Base-by-base conservation (phyloP, 306 rosid genomes). In the Trifolium fragiferum region DNA sequence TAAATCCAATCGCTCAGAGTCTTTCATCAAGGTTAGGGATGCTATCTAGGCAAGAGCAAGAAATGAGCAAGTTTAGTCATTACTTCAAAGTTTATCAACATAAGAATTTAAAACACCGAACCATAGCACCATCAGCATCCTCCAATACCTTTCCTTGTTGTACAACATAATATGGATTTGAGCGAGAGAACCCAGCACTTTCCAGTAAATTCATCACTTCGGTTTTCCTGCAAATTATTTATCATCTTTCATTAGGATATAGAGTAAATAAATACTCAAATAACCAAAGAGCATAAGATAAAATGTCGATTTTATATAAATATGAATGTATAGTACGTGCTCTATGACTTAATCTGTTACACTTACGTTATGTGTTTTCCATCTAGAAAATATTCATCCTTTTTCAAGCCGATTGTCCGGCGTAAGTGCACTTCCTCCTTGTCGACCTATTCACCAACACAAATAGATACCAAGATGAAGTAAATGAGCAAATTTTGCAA, bases 131-230 rank as follows among this genome's bases (percentile, higher is more conserved):
- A 57, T 37, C 64, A 44, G 35, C 75, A 37, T 50, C 35, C 60
- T 53, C 40, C 57, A 65, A 41, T 86, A 94, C 98, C 94, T 94
- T 91, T 76, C 98, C 98, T 88, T 94, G 98, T 74, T 94, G 98
- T 74, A 94, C 98, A 79, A 94, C 98, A 83, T 94, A 94, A 85
- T 94, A 94, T 77, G 98, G 98, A 84, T 94, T 94, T 80, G 98
- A 94, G 73, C 98, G 96, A 77, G 98, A 94, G 85, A 94, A 94
- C 77, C 98, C 98, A 76, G 98, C 98, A 88, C 98, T 94, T 86
- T 94, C 98, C 82, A 94, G 79, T 80, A 94, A 90, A 87, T 91
- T 94, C 99, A 94, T 94, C 67, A 94, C 99, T 86, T 94, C 99
- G 0, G 97, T 87, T 87, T 94, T 94, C 76, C 99, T 94, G 84